Base-by-base conservation (phyloP, 2,329 filamentous ascomycete genomes). In the Trichoderma pleuroti region DNA sequence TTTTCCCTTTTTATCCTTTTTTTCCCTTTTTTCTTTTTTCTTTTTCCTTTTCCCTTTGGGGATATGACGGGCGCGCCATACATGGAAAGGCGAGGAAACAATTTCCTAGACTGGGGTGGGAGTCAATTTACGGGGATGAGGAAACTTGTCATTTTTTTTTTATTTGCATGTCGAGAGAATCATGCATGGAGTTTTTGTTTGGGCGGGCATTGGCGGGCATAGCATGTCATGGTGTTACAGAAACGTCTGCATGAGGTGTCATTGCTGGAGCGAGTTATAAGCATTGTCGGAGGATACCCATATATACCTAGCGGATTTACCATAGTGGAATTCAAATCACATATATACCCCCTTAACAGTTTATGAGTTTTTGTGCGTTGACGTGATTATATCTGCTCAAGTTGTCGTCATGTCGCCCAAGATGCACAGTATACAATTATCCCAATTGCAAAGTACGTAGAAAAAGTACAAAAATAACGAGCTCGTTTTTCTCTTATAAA, bases 261-360 rank as follows among this genome's bases (percentile, higher is more conserved):
- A 71, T 73, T 72, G 71, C 75, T 56, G 72, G 71, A 73, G 75
- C 75, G 73, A 75, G 76, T 65, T 75, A 73, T 71, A 74, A 72
- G 74, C 69, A 56, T 75, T 71, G 72, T 76, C 74, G 77, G 73
- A 74, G 74, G 77, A 78, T 78, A 78, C 77, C 77, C 76, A 73
- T 77, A 69, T 64, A 77, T 77, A 72, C 70, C 74, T 75, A 70
- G 66, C 57, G 49, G 60, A 30, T 64, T 70, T 65, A 70, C 49
- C 49, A 54, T 42, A 34, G 46, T 63, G 54, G 70, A 68, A 68
- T 61, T 39, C 52, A 71, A 65, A 57, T 71, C 60, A 65, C 46
- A 61, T 42, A 28, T 65, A 46, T 54, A 62, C 24, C 46, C 42
- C 46, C 11, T 52, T 52, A 52, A n/a, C 24, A 21, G 24, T 10